A percentile compares a stretch with the other conserved stretches of the same genome.
Conservation (phyloP, 192 early-diverging fungal species). For the Gamsiella multidivaricata region DNA sequence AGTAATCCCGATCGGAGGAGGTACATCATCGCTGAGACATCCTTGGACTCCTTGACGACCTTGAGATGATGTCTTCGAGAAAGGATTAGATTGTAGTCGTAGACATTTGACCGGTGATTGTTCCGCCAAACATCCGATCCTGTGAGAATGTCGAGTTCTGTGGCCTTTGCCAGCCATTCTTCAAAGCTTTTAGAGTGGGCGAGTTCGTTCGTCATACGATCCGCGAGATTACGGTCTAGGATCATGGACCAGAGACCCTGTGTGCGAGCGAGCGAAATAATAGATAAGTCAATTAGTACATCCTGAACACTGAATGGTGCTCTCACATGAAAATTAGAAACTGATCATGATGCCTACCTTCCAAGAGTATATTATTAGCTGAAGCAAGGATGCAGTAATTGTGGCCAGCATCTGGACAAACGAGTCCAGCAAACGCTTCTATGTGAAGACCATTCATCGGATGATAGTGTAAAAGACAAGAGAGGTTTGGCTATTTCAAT, state of each 20-base stretch:
- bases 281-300: not conserved
- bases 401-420: conserved; percentile 25
- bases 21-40: conserved; percentile 71
- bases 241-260: conserved; percentile 50
- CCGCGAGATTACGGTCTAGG: conserved; percentile 53
- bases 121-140: conserved; percentile 69
- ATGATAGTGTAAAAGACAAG: too few relatives aligned
- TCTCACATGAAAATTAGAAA: not conserved
- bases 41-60: conserved; percentile 57
- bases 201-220: conserved; percentile 56
- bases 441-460: not conserved
- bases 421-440: not conserved
- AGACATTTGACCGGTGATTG: conserved; percentile 63
- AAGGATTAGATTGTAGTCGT: conserved; percentile 75
- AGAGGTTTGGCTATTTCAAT: too few relatives aligned
- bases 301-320: not conserved
- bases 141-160: conserved; percentile 59
- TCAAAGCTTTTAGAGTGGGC: conserved; percentile 59
- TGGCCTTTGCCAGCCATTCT: conserved; percentile 63
- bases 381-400: conserved; percentile 23
- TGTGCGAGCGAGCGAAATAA: not conserved
- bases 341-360: conserved; percentile 21
- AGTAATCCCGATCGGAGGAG: conserved; percentile 71
- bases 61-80: conserved; percentile 61
- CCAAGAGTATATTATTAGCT: conserved; percentile 48